Base-by-base conservation (phyloP, 352 stramenopile genomes). In the Phytophthora capsici region DNA sequence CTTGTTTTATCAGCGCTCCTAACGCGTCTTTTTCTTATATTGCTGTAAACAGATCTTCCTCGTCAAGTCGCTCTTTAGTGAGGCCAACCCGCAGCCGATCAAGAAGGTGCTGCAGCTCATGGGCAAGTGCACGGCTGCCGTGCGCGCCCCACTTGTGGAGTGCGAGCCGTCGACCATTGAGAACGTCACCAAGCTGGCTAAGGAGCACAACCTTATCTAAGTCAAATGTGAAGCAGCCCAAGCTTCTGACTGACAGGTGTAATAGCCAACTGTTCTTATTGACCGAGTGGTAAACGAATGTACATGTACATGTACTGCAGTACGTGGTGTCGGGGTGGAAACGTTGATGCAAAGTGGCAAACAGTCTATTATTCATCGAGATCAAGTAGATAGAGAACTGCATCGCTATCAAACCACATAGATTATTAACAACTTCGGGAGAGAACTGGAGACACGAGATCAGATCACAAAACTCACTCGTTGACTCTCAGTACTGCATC, bases 1-100 rank as follows among this genome's bases (percentile, higher is more conserved):
- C 20, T 20, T 26, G 14, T 44, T 19, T 52, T 37, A 13, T 8
- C 34, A 28, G 14, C 9, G 13, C 54, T 41, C 19, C 38, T 71
- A 48, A 74, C 38, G 1, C 7, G 37, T 44, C 34, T 28, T 37
- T 28, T 13, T 68, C 26, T n/a, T 28, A 14, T 47, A n/a, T 32
- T 63, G 20, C 2, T 49, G 19, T 4, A 14, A 20, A 17, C 56
- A 95, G 88, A 89, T 96, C 71, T 91, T 91, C 63, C 69, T 97
- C 38, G 89, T 97, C 66, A 97, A 97, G 79, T 80, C 85, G 23
- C 87, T 97, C 25, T 97, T 97, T 71, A 88, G 86, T 32, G 90
- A 97, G 57, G 90, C 90, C 44, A 97, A 97, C 75, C 91, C 91
- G 57, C 90, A 97, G 75, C 91, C 91, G n/a, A 75, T 95, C 54